Evolutionary conservation across 768 basidiomycete genomes (phyloP).

Genomic region (Mycena rosella): DNA sequence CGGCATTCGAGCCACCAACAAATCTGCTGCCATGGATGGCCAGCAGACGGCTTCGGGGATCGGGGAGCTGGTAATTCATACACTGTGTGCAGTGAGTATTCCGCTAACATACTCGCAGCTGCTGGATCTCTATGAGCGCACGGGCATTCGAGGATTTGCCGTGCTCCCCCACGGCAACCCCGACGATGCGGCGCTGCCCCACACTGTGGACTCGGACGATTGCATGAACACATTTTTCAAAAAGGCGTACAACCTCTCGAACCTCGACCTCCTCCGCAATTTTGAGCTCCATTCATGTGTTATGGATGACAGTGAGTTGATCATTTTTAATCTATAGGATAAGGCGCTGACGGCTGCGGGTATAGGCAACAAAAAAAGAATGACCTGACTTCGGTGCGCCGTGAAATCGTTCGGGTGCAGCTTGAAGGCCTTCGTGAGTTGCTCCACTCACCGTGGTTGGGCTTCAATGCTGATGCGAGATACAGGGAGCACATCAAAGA

Average conservation of each 20-base stretch:
- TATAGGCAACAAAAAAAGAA: too few relatives aligned
- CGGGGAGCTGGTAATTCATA: background rate
- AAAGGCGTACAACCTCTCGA: background rate
- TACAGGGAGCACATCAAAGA: background rate
- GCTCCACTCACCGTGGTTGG: too few relatives aligned
- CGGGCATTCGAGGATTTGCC: background rate
- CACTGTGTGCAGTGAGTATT: background rate
- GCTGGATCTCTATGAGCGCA: background rate
- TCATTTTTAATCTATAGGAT: too few relatives aligned
- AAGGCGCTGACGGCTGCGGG: too few relatives aligned
- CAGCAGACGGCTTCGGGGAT: background rate
- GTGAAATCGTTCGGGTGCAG: too few relatives aligned
- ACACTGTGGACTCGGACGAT: background rate
- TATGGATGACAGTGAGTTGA: background rate
- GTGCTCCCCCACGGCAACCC: background rate
- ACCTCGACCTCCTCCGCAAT: background rate
- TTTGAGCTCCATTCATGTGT: constrained; percentile 1
- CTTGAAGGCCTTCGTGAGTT: background rate
- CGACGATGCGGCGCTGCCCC: background rate
- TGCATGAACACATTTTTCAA: background rate
- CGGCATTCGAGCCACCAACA: background rate
- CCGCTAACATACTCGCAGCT: background rate
- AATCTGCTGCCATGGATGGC: background rate
- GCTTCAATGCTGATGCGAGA: background rate
- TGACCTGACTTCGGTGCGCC: too few relatives aligned